These are phyloP conservation scores for Rhynchosporium graminicola DNA, from an alignment of 2,329 filamentous ascomycete genomes.

Conservation along the genomic window DNA sequence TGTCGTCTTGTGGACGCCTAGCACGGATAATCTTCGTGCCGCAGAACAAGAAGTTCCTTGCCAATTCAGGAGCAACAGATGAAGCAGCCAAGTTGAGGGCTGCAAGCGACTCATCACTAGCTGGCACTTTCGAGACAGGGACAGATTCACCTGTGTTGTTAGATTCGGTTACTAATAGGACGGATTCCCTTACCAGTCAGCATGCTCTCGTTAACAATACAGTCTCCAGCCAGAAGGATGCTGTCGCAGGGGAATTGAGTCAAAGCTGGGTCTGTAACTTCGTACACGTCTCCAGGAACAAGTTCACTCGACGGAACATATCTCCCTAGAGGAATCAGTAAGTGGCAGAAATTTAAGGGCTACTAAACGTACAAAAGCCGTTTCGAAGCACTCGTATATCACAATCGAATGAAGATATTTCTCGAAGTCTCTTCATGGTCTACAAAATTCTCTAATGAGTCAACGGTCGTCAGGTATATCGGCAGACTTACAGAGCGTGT, in stretches of 20 bases:
- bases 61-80: slow-evolving; percentile 78
- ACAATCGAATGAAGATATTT: slow-evolving; percentile 94
- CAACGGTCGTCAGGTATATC: background rate
- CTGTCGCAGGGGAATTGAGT: slow-evolving; percentile 91
- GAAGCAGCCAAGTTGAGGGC: slow-evolving; percentile 77
- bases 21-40: slow-evolving; percentile 95
- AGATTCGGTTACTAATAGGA: background rate
- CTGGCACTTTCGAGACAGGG: slow-evolving; percentile 88
- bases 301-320: slow-evolving; percentile 84
- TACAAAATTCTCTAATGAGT: slow-evolving; percentile 39
- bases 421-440: slow-evolving; percentile 86
- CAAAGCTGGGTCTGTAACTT: slow-evolving; percentile 90
- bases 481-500: slow-evolving; percentile 68
- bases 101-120: slow-evolving; percentile 76
- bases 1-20: slow-evolving; percentile 80
- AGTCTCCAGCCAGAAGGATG: slow-evolving; percentile 87
- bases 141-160: slow-evolving; percentile 77
- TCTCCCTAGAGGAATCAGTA: slow-evolving; percentile 57
- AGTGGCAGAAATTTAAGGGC: background rate
- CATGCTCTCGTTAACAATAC: slow-evolving; percentile 99
- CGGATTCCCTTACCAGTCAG: slow-evolving; percentile 62
- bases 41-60: slow-evolving; percentile 88
- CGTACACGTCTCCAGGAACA: slow-evolving; percentile 94
- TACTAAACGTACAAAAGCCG: slow-evolving; percentile 72
- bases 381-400: slow-evolving; percentile 91